phyloP scores from a whole-genome alignment of 2,329 filamentous ascomycete genomes.

The Albifimbria verrucaria region DNA sequence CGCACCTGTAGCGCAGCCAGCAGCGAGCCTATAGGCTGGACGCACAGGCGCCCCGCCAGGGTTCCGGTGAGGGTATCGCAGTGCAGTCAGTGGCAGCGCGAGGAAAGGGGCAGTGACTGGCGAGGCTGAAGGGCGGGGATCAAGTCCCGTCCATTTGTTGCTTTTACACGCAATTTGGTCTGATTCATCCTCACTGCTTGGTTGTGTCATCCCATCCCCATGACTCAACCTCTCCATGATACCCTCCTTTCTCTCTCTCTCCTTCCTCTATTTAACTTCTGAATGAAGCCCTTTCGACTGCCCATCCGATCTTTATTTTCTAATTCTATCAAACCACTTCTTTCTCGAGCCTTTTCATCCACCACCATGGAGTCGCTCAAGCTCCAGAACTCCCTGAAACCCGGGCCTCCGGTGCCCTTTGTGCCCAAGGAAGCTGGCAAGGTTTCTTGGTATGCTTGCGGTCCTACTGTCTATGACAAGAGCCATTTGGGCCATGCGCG shows the following conservation, averaged over 20 bases:
- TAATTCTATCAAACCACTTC: not conserved
- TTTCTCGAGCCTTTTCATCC: conserved; percentile 31
- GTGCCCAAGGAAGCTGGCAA: conserved; percentile 67
- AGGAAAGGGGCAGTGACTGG: too few species aligned
- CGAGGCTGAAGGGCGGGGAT: conserved; percentile 1
- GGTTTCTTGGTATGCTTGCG: conserved; percentile 86
- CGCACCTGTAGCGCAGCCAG: too few species aligned
- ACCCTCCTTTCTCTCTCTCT: conserved; percentile 13
- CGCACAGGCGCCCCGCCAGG: not conserved
- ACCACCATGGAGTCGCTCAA: conserved; percentile 57
- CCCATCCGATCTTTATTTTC: conserved; percentile 7
- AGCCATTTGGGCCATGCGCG: conserved; percentile 79
- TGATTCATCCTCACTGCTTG: not conserved
- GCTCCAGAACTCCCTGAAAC: conserved; percentile 75
- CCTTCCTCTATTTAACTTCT: conserved; percentile 16
- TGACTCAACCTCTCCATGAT: conserved; percentile 8
- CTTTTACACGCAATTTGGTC: not conserved
- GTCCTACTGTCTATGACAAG: conserved; percentile 82
- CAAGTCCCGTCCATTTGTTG: not conserved
- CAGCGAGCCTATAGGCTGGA: too few species aligned
- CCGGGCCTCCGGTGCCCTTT: conserved; percentile 71
- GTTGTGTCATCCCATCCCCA: not conserved
- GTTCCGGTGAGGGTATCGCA: not conserved
- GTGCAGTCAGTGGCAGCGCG: too few species aligned
- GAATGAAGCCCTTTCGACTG: conserved; percentile 33